These are phyloP conservation scores for Fragaria ananassa DNA, from an alignment of 306 rosid species.

Conservation along the genomic window DNA sequence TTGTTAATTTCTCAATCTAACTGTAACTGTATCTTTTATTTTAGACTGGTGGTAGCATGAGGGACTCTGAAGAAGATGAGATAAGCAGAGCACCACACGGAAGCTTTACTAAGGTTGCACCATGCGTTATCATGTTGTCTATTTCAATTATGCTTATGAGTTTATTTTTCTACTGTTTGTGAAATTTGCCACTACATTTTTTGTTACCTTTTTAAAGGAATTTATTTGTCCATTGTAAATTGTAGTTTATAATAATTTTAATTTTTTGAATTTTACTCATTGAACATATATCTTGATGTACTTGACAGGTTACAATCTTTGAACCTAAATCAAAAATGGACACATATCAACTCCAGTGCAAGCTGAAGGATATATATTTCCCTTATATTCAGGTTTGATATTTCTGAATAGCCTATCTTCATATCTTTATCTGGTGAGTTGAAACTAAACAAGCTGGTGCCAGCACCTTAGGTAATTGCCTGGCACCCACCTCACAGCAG, in stretches of 20 bases:
- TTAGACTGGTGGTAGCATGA: slow-evolving; percentile 53
- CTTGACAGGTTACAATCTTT: slow-evolving; percentile 52
- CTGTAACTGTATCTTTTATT: slow-evolving; percentile 7
- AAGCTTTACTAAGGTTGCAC: slow-evolving; percentile 57
- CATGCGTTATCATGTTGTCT: background rate
- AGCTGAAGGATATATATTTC: slow-evolving; percentile 60
- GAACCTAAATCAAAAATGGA: slow-evolving; percentile 33
- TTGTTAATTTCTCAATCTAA: slow-evolving; percentile 1
- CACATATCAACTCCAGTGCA: slow-evolving; percentile 40
- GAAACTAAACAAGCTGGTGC: background rate
- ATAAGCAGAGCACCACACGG: slow-evolving; percentile 30
- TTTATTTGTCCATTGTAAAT: background rate
- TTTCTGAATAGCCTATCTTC: background rate
- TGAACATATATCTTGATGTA: background rate
- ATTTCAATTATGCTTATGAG: background rate
- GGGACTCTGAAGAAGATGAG: slow-evolving; percentile 38
- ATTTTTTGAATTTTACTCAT: background rate
- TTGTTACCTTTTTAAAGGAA: background rate
- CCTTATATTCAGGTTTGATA: slow-evolving; percentile 63
- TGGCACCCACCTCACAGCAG: background rate
- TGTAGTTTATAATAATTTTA: background rate
- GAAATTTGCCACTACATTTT: background rate
- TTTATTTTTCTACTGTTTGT: background rate
- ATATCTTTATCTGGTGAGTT: background rate
- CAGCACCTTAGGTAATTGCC: background rate